Percentiles rank a stretch among this genome's conserved stretches.
These are phyloP conservation scores for Coniella vitis DNA, from an alignment of 2,329 filamentous ascomycete species.

Conservation along the genomic window DNA sequence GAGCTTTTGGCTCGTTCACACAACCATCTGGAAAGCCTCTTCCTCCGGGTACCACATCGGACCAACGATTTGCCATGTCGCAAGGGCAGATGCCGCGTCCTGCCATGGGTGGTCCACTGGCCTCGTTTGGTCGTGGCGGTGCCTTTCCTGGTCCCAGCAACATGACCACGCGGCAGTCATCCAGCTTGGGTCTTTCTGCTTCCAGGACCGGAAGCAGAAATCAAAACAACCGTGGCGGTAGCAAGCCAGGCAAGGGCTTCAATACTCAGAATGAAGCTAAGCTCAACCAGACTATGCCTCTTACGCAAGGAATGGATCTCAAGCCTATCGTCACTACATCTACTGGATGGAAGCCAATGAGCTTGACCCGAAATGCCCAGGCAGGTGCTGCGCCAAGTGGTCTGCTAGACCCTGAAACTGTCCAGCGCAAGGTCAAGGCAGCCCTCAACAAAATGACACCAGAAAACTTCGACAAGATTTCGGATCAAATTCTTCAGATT, in stretches of 20 bases:
- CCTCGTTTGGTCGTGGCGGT: constrained; percentile 54
- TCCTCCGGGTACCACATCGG: constrained; percentile 70
- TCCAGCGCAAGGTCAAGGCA: constrained; percentile 98
- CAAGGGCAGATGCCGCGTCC: constrained; percentile 44
- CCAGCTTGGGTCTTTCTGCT: constrained; percentile 35
- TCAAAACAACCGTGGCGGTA: constrained; percentile 42
- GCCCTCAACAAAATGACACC: constrained; percentile 99
- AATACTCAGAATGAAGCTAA: constrained; percentile 55
- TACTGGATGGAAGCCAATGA: constrained; percentile 87
- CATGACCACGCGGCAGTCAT: constrained; percentile 58
- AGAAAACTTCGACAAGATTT: constrained; percentile 95
- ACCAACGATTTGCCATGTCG: constrained; percentile 65
- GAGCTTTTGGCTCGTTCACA: constrained; percentile 59
- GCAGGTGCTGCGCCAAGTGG: constrained; percentile 26
- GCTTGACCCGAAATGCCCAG: constrained; percentile 38
- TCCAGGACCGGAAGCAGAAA: constrained; percentile 62
- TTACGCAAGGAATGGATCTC: constrained; percentile 75
- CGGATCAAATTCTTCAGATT: constrained; percentile 87
- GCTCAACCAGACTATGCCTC: constrained; percentile 80
- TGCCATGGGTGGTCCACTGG: constrained; percentile 45
- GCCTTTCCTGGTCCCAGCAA: constrained; percentile 54
- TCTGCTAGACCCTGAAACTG: constrained; percentile 80
- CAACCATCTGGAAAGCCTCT: constrained; percentile 50
- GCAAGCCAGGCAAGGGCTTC: constrained; percentile 52
- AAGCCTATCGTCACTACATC: constrained; percentile 67